These are phyloP conservation scores for Blepharisma japonicum DNA, from an alignment of 73 alveolate species.

Conservation along the genomic window DNA sequence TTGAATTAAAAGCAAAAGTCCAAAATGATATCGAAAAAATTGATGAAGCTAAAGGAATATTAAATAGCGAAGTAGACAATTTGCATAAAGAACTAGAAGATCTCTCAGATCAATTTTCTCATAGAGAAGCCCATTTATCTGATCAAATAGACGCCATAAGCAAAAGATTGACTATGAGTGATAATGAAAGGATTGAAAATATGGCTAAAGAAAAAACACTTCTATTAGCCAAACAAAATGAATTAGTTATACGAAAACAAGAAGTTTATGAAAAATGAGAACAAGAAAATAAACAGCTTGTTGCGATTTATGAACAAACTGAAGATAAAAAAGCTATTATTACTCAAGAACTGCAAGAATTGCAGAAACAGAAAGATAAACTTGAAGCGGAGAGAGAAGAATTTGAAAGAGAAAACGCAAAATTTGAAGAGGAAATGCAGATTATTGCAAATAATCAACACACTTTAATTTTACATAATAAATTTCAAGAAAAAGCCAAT, in stretches of 20 bases:
- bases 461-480: neutral
- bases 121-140: neutral
- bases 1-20: conserved; percentile 2
- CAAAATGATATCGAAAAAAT: neutral
- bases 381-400: neutral
- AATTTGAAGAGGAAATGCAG: neutral
- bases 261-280: conserved; percentile 7
- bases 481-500: neutral
- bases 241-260: neutral
- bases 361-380: neutral
- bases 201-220: neutral
- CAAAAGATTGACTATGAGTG: conserved; percentile 4
- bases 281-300: conserved; percentile 4
- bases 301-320: neutral
- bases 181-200: conserved; percentile 10
- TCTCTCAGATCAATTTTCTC: no score
- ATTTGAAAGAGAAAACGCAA: neutral
- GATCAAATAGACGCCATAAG: neutral
- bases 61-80: neutral
- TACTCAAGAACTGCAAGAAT: neutral
- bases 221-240: neutral
- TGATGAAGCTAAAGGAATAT: neutral
- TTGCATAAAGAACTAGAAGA: conserved; percentile 12
- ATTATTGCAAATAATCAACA: neutral
- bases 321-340: neutral